These are phyloP conservation scores for Cladorrhinum sp. DNA, from an alignment of 2,329 filamentous ascomycete genomes.

Conservation along the genomic window DNA sequence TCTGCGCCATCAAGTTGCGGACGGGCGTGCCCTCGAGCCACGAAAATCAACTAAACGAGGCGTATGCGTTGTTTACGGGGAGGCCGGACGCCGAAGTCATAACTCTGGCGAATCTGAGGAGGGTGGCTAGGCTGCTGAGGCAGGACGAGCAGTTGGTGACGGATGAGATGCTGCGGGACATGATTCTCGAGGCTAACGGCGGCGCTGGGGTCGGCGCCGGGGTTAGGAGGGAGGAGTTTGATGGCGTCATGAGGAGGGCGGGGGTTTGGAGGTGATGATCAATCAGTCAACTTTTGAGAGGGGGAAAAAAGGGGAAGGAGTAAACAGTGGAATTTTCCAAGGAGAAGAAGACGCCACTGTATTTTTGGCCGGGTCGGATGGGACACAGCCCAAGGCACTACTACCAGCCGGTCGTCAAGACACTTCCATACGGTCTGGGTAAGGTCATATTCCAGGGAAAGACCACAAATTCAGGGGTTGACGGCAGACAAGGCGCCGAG, in stretches of 20 bases:
- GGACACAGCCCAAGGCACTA: too few species aligned
- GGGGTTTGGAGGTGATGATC: slow-evolving; percentile 71
- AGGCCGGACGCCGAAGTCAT: slow-evolving; percentile 55
- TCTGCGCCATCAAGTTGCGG: slow-evolving; percentile 81
- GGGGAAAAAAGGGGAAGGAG: too few species aligned
- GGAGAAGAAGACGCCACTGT: too few species aligned
- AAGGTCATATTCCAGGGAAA: too few species aligned
- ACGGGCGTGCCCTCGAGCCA: slow-evolving; percentile 40
- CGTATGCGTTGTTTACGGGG: slow-evolving; percentile 68
- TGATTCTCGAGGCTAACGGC: slow-evolving; percentile 92
- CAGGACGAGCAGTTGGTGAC: slow-evolving; percentile 78
- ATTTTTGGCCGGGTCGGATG: too few species aligned
- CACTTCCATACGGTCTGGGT: too few species aligned
- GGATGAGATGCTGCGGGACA: slow-evolving; percentile 82
- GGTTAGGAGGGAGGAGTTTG: slow-evolving; percentile 77
- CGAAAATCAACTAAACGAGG: slow-evolving; percentile 70
- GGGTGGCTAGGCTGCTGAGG: slow-evolving; percentile 76
- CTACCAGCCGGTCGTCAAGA: too few species aligned
- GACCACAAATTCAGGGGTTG: too few species aligned
- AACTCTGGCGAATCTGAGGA: slow-evolving; percentile 71
- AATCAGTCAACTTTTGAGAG: neutral
- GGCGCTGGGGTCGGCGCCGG: slow-evolving; percentile 67
- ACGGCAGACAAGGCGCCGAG: too few species aligned
- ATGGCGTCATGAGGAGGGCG: slow-evolving; percentile 78
- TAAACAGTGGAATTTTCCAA: too few species aligned